A percentile compares a stretch with the other conserved stretches of the same genome.
Conservation (phyloP, 331 rosid genomes). For the Phaseolus coccineus region DNA sequence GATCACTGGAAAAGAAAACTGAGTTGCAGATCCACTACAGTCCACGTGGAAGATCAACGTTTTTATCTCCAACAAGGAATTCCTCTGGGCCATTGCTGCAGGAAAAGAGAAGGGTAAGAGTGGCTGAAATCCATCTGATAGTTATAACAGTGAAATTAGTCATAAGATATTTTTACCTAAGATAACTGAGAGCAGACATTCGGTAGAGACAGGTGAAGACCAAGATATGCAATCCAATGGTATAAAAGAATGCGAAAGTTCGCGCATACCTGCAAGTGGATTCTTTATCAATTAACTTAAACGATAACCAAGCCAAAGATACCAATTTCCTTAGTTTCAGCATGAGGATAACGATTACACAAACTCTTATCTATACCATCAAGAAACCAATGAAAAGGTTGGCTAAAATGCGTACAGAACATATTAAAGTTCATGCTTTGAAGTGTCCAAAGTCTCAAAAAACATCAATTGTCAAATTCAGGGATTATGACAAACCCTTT, state of each 20-base stretch:
- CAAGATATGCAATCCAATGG: conserved; percentile 88
- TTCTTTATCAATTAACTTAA: conserved; percentile 25
- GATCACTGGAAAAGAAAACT: conserved; percentile 3
- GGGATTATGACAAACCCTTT: no score
- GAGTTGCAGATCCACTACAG: conserved; percentile 48
- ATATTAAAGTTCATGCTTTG: no score
- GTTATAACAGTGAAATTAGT: background rate
- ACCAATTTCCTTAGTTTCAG: no score
- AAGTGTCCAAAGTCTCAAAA: no score
- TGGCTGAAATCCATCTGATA: conserved; percentile 30
- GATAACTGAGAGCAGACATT: conserved; percentile 95
- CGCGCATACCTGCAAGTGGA: conserved; percentile 84
- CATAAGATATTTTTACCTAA: conserved; percentile 60
- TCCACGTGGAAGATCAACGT: conserved; percentile 66
- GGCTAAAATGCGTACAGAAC: no score
- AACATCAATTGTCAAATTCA: no score
- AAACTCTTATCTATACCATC: no score
- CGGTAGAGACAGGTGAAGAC: conserved; percentile 96
- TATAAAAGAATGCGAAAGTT: conserved; percentile 93
- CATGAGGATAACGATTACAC: no score
- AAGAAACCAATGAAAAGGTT: no score
- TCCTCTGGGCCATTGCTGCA: conserved; percentile 85
- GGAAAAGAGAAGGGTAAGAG: conserved; percentile 25
- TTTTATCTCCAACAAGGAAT: conserved; percentile 59
- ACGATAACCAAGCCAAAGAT: no score